A percentile compares a stretch with the other conserved stretches of the same genome.
phyloP scores from a whole-genome alignment of 108 stramenopile species.

The Conticribra guillardii region DNA sequence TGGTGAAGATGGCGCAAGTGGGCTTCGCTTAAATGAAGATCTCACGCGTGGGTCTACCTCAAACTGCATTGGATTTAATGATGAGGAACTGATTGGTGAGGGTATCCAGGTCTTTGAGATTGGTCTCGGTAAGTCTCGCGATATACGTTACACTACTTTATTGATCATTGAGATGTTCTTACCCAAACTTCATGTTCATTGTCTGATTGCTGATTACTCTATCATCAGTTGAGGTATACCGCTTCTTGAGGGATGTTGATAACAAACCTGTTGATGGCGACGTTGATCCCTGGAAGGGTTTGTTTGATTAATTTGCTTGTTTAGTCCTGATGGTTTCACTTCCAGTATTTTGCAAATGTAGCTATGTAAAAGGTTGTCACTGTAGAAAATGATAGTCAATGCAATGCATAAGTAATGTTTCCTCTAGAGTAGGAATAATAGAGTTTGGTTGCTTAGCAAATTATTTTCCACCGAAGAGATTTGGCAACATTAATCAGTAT shows the following conservation, averaged over 20 bases:
- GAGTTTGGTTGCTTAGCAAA: no score
- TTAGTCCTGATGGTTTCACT: no score
- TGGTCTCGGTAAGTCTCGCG: conserved; percentile 24
- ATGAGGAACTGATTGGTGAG: conserved; percentile 43
- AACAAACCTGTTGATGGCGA: conserved; percentile 48
- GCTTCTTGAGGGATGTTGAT: conserved; percentile 52
- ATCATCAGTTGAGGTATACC: conserved; percentile 43
- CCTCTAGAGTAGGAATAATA: no score
- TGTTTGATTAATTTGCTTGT: conserved; percentile 32
- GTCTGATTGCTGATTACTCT: not conserved
- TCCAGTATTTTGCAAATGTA: no score
- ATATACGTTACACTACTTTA: no score
- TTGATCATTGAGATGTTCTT: no score
- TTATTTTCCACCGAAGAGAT: no score
- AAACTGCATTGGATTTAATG: conserved; percentile 39
- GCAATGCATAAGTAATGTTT: no score
- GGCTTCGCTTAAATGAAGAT: conserved; percentile 52
- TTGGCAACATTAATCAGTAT: no score
- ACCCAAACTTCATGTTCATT: no score
- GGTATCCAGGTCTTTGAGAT: conserved; percentile 50
- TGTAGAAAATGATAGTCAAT: no score
- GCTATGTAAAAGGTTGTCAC: no score
- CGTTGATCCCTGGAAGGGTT: conserved; percentile 41
- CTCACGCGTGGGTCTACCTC: conserved; percentile 47
- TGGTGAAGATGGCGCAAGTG: conserved; percentile 47